Evolutionary conservation across 2,329 filamentous ascomycete genomes (phyloP).

Genomic region (Thelonectria rubi): DNA sequence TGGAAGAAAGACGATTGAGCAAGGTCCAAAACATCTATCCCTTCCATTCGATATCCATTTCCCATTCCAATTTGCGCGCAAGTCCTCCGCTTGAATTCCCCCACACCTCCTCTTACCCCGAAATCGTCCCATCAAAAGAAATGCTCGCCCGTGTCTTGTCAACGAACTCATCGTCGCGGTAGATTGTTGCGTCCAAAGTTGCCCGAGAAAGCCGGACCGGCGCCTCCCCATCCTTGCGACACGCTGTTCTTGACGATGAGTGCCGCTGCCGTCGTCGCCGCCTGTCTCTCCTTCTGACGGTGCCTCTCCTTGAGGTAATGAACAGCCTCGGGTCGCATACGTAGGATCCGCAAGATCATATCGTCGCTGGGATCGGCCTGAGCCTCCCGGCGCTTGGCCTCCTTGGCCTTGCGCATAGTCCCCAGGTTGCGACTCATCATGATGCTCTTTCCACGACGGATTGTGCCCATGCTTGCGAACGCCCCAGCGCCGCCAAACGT

Average conservation of each 20-base stretch:
- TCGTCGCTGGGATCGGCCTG: conserved; percentile 98
- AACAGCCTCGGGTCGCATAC: conserved; percentile 92
- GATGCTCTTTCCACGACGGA: conserved; percentile 77
- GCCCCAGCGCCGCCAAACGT: conserved; percentile 47
- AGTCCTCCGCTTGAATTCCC: background rate
- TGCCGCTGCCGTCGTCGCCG: conserved; percentile 88
- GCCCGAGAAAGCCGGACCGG: conserved; percentile 45
- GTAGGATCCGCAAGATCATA: conserved; percentile 93
- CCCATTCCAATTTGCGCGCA: conserved; percentile 7
- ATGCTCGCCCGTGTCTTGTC: background rate
- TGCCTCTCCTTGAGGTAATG: conserved; percentile 89
- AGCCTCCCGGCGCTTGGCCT: conserved; percentile 93
- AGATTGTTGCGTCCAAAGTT: conserved; percentile 58
- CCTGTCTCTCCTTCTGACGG: conserved; percentile 91
- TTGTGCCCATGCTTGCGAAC: conserved; percentile 75
- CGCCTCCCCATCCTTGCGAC: conserved; percentile 62
- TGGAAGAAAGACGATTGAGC: conserved; percentile 27
- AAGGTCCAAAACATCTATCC: conserved; percentile 11
- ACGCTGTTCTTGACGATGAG: conserved; percentile 95
- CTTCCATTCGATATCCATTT: background rate
- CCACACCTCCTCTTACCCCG: conserved; percentile 1
- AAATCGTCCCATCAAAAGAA: conserved; percentile 3
- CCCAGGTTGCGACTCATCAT: conserved; percentile 95
- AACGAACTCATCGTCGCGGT: conserved; percentile 55
- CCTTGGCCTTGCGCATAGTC: conserved; percentile 95